Evolutionary conservation across 768 basidiomycete species (phyloP).

Genomic region (Ramaria rubella): DNA sequence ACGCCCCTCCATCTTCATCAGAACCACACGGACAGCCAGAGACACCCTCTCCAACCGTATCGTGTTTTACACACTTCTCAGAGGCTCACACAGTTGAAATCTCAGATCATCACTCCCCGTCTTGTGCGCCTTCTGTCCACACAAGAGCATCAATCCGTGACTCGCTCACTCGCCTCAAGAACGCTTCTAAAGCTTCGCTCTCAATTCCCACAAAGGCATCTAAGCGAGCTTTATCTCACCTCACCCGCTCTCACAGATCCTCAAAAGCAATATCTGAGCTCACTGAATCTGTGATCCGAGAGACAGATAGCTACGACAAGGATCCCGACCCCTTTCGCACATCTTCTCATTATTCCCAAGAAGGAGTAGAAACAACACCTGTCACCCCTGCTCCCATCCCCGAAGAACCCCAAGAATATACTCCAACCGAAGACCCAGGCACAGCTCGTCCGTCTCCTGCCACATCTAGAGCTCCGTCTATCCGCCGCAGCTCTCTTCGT

Average conservation of each 20-base stretch:
- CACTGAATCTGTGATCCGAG: background rate
- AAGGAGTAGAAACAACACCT: background rate
- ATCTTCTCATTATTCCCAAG: background rate
- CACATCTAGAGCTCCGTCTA: background rate
- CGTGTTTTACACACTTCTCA: slow-evolving; percentile 1
- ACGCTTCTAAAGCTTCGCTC: slow-evolving; percentile 4
- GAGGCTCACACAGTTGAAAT: background rate
- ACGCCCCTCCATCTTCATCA: background rate
- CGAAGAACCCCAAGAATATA: background rate
- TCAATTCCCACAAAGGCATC: background rate
- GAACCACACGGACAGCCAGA: background rate
- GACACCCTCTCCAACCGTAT: slow-evolving; percentile 11
- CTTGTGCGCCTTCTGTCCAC: background rate
- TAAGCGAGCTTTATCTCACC: background rate
- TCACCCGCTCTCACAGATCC: background rate
- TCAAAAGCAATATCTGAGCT: background rate
- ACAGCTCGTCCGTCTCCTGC: background rate
- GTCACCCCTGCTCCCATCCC: background rate
- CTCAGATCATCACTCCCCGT: background rate
- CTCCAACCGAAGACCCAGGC: background rate
- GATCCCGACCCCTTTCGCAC: background rate
- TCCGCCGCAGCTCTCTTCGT: slow-evolving; percentile 1
- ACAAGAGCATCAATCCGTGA: background rate
- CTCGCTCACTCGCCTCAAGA: background rate
- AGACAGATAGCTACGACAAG: background rate